Conservation (phyloP, 306 rosid species). For the Argentina anserina region DNA sequence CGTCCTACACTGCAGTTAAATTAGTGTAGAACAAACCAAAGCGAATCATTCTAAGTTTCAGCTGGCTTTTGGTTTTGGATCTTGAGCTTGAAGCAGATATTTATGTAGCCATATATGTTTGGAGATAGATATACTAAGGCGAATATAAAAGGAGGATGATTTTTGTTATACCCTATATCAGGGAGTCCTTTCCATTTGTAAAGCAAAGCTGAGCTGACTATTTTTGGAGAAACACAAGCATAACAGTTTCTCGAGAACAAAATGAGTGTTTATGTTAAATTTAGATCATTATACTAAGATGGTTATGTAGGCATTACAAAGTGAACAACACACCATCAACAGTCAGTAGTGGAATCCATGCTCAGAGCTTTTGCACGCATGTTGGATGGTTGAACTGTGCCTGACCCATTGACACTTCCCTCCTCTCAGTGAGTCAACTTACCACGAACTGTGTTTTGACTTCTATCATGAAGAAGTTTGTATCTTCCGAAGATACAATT, state of each 20-base stretch:
- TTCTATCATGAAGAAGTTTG: too few relatives aligned
- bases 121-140: neutral
- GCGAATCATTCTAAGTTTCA: neutral
- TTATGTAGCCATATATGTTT: neutral
- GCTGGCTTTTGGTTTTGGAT: neutral
- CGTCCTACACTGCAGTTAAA: constrained; percentile 38
- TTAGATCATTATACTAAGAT: too few relatives aligned
- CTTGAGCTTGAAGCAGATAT: neutral
- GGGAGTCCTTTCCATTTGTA: neutral
- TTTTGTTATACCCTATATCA: neutral
- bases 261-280: too few relatives aligned
- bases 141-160: neutral
- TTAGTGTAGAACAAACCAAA: neutral
- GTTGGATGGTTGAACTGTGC: too few relatives aligned
- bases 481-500: too few relatives aligned
- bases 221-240: neutral
- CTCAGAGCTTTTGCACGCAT: too few relatives aligned
- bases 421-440: too few relatives aligned
- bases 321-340: too few relatives aligned
- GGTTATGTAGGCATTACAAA: neutral
- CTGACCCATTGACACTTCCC: too few relatives aligned
- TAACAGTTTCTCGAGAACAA: too few relatives aligned
- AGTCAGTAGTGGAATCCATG: too few relatives aligned
- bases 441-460: too few relatives aligned
- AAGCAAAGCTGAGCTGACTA: neutral